Evolutionary conservation across 345 rosid species (phyloP).

Genomic region (Orychophragmus violaceus): DNA sequence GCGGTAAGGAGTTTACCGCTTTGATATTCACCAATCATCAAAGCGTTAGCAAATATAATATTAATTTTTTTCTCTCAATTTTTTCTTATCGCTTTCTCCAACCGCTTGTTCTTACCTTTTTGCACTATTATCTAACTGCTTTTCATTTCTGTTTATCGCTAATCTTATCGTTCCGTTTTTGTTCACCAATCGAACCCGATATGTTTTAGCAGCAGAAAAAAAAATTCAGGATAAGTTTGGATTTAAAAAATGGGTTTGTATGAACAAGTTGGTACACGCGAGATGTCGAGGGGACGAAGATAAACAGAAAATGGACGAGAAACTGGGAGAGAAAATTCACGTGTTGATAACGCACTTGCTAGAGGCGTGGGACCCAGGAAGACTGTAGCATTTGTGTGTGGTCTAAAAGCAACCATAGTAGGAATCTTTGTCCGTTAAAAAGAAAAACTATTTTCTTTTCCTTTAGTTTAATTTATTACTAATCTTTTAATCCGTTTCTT

Average conservation of each 20-base stretch:
- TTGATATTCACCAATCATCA: no score
- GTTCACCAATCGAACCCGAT: no score
- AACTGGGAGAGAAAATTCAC: slow-evolving; percentile 29
- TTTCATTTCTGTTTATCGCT: no score
- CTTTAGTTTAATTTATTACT: background rate
- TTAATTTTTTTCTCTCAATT: no score
- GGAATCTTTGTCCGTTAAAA: slow-evolving; percentile 61
- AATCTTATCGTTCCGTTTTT: no score
- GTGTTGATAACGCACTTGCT: slow-evolving; percentile 31
- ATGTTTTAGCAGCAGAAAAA: no score
- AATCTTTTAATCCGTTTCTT: background rate
- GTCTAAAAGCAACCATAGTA: slow-evolving; percentile 44
- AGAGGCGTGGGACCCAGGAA: slow-evolving; percentile 41
- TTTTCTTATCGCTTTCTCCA: no score
- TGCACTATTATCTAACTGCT: no score
- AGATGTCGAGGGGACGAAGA: background rate
- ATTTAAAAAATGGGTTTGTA: background rate
- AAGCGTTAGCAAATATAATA: no score
- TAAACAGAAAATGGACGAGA: background rate
- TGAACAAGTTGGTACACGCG: background rate
- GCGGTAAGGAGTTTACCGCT: no score
- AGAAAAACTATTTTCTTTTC: slow-evolving; percentile 1
- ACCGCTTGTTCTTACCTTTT: no score
- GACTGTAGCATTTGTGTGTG: slow-evolving; percentile 47
- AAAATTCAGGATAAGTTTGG: no score